A percentile compares a stretch with the other conserved stretches of the same genome.
Evolutionary conservation across 371 early-diverging fungal genomes (phyloP).

Genomic region (Mortierella sp.): DNA sequence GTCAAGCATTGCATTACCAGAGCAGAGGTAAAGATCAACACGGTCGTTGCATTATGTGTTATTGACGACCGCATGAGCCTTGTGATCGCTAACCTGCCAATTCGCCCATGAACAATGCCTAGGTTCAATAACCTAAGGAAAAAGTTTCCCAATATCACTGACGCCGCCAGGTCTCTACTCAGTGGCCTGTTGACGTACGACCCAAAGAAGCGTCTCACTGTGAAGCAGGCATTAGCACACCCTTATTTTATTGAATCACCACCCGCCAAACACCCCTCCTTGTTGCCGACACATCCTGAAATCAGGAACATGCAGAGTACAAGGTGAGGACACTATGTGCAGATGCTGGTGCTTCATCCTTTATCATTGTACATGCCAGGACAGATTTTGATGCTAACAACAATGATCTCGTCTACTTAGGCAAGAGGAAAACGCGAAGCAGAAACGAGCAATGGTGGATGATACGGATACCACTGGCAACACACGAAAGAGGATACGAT

Average conservation of each 20-base stretch:
- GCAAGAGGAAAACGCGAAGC: conserved; percentile 38
- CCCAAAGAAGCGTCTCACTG: conserved; percentile 79
- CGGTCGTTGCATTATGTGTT: too few species aligned
- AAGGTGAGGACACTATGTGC: conserved; percentile 22
- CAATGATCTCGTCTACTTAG: conserved; percentile 4
- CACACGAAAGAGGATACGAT: conserved; percentile 35
- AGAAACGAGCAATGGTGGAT: conserved; percentile 38
- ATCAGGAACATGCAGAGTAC: conserved; percentile 58
- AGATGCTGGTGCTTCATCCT: neutral
- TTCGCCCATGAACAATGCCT: too few species aligned
- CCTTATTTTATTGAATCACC: conserved; percentile 82
- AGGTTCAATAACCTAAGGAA: conserved; percentile 68
- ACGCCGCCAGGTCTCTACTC: conserved; percentile 76
- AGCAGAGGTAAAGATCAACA: conserved; percentile 57
- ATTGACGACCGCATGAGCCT: too few species aligned
- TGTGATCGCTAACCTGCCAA: too few species aligned
- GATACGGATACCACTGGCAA: conserved; percentile 32
- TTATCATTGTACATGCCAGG: neutral
- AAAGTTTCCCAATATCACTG: conserved; percentile 69
- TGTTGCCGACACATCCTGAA: conserved; percentile 77
- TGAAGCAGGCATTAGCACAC: conserved; percentile 79
- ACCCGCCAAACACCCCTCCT: conserved; percentile 64
- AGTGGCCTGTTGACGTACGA: conserved; percentile 82
- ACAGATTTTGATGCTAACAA: neutral
- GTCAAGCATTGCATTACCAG: conserved; percentile 62